Base-by-base conservation (phyloP, 148 eudicot species). In the Fagopyrum esculentum region DNA sequence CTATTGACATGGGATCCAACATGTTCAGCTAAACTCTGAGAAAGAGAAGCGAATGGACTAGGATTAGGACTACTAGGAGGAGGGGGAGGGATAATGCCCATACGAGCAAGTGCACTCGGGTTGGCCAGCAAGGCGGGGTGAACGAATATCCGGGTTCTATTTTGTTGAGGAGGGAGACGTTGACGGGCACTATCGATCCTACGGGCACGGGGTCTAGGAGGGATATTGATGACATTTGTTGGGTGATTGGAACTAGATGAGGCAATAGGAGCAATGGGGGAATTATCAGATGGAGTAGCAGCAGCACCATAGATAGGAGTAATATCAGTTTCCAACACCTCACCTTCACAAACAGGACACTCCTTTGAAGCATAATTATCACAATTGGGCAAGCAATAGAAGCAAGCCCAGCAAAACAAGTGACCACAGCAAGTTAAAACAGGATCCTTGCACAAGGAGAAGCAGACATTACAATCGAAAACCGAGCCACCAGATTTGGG, bases 381-480 rank as follows among this genome's bases (percentile, higher is more conserved):
- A 6, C 80, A 76, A 45, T 51, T 77, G 6, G 88, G 82, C 79
- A 86, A 75, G 54, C 73, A 81, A 73, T 78, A 86, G 60, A 86
- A 88, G 79, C 92, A 88, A 40, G 81, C 74, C 92, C 92, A 88
- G 71, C 92, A 88, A 52, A 84, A 86, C 84, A 88, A 81, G 78
- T 88, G 89, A 13, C 92, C 89, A 46, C 92, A 88, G 64, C 85
- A 80, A 16, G 92, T 88, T 76, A 88, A 52, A 59, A 88, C 70
- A 6, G 92, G 92, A 46, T 88, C 89, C 29, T 48, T 81, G 13
- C 89, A 87, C 78, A 81, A 45, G 5, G 75, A 85, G 80, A 88
- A 80, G 75, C 92, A 88, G 51, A 84, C 78, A 60, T 86, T 83
- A 57, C 92, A 88, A 75, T 88, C 89, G 54, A 76, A 88, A 71